Percentiles rank a stretch among this genome's conserved stretches.
These are phyloP conservation scores for Colletotrichum paranaense DNA, from an alignment of 2,329 filamentous ascomycete genomes.

Conservation along the genomic window DNA sequence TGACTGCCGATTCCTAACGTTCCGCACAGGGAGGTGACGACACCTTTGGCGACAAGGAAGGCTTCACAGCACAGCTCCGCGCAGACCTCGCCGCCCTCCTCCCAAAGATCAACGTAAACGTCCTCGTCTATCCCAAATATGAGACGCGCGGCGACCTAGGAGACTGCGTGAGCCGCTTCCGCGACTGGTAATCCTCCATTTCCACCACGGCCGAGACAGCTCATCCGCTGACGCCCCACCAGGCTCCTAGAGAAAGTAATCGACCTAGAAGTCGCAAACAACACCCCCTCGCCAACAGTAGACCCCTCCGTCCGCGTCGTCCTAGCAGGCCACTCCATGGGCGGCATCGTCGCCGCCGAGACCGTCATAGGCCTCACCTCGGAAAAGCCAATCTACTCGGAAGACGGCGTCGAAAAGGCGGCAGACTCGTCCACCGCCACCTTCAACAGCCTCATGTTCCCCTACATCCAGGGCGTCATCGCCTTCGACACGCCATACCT, in stretches of 20 bases:
- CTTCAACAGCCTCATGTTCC: constrained; percentile 84
- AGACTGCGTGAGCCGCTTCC: constrained; percentile 78
- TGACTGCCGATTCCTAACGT: constrained; percentile 18
- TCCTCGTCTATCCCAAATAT: constrained; percentile 81
- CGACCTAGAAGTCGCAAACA: constrained; percentile 87
- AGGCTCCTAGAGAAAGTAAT: constrained; percentile 94
- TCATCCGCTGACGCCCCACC: background rate
- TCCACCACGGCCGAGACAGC: background rate
- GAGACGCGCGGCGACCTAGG: constrained; percentile 83
- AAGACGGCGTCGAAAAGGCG: constrained; percentile 52
- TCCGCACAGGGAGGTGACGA: constrained; percentile 74
- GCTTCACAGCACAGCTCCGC: constrained; percentile 79
- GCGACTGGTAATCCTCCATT: constrained; percentile 70
- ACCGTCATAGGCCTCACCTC: constrained; percentile 78
- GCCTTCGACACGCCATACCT: constrained; percentile 96
- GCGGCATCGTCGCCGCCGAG: constrained; percentile 94
- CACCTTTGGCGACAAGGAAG: constrained; percentile 75
- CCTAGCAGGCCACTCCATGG: constrained; percentile 89
- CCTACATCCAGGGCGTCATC: constrained; percentile 88
- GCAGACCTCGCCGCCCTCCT: constrained; percentile 72
- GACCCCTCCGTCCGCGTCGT: constrained; percentile 87
- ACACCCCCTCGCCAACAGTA: constrained; percentile 84
- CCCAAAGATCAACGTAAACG: constrained; percentile 74
- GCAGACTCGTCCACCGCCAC: constrained; percentile 41
- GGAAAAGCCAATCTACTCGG: constrained; percentile 64